Conservation (phyloP, 1,284 basidiomycete genomes). For the Takashimella koratensis region DNA sequence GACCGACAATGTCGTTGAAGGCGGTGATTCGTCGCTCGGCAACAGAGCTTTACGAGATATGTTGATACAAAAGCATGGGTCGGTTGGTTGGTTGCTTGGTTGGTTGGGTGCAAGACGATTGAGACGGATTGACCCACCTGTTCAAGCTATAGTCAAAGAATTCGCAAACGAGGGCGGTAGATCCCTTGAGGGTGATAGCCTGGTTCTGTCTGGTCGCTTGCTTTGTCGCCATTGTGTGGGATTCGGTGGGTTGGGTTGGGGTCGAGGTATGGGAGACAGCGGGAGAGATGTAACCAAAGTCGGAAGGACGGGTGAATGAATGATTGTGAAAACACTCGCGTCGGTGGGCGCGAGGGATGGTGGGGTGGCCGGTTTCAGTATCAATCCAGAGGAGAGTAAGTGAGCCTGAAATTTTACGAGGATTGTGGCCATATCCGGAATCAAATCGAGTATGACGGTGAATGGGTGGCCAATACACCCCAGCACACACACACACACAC, state of each 20-base stretch:
- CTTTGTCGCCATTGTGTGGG: conserved; percentile 46
- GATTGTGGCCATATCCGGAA: background rate
- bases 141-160: conserved; percentile 99
- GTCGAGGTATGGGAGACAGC: background rate
- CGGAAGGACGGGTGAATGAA: background rate
- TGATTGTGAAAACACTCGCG: background rate
- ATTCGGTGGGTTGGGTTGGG: too few relatives aligned
- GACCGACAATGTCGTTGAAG: too few relatives aligned
- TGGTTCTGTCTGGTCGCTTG: conserved; percentile 48
- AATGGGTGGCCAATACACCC: background rate
- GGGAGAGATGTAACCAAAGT: too few relatives aligned
- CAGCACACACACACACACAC: background rate
- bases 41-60: too few relatives aligned
- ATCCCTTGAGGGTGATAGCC: conserved; percentile 88
- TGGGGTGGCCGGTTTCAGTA: too few relatives aligned
- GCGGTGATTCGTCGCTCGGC: too few relatives aligned
- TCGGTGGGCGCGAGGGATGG: conserved; percentile 2
- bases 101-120: too few relatives aligned
- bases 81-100: too few relatives aligned
- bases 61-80: too few relatives aligned
- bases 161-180: conserved; percentile 91
- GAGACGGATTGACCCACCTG: too few relatives aligned
- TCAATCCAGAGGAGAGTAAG: background rate
- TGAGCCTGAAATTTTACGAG: background rate
- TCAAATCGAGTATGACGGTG: background rate